Evolutionary conservation across 2,329 filamentous ascomycete genomes (phyloP).

Genomic region (Trichoderma sp.): DNA sequence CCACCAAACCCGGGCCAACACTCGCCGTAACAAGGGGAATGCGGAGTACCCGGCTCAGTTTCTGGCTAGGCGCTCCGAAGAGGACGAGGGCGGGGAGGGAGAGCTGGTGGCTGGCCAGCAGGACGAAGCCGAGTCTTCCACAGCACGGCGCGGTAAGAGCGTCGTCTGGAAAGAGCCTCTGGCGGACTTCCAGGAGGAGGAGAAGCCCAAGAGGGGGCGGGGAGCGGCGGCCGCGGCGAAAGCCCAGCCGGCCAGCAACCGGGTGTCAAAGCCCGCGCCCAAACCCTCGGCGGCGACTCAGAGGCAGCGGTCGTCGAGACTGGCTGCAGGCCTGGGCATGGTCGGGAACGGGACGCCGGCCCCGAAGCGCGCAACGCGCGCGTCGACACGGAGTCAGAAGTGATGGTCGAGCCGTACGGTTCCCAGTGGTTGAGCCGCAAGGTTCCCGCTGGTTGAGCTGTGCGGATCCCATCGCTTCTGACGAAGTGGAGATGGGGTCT

Average conservation of each 20-base stretch:
- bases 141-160: conserved; percentile 35
- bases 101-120: conserved; percentile 32
- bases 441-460: conserved; percentile 17
- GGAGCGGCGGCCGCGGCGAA: conserved; percentile 32
- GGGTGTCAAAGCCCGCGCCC: conserved; percentile 39
- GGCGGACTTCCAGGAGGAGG: conserved; percentile 35
- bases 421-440: conserved; percentile 23
- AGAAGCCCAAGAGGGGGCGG: conserved; percentile 36
- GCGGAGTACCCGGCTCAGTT: conserved; percentile 42
- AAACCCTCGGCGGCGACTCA: conserved; percentile 30
- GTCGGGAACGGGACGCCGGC: conserved; percentile 42
- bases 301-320: conserved; percentile 36
- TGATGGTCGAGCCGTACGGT: conserved; percentile 27
- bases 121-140: conserved; percentile 27
- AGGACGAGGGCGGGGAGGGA: conserved; percentile 31
- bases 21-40: conserved; percentile 42
- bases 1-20: conserved; percentile 42
- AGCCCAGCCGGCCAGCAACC: conserved; percentile 27
- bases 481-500: neutral
- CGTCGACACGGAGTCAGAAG: conserved; percentile 35
- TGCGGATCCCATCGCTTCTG: conserved; percentile 8
- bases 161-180: conserved; percentile 44
- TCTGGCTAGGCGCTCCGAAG: conserved; percentile 38
- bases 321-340: conserved; percentile 41
- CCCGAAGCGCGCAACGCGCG: conserved; percentile 39